Evolutionary conservation across 768 basidiomycete genomes (phyloP), one percentile per base, ranked within the genome.

Genomic region (Dacryopinax spathularia): DNA sequence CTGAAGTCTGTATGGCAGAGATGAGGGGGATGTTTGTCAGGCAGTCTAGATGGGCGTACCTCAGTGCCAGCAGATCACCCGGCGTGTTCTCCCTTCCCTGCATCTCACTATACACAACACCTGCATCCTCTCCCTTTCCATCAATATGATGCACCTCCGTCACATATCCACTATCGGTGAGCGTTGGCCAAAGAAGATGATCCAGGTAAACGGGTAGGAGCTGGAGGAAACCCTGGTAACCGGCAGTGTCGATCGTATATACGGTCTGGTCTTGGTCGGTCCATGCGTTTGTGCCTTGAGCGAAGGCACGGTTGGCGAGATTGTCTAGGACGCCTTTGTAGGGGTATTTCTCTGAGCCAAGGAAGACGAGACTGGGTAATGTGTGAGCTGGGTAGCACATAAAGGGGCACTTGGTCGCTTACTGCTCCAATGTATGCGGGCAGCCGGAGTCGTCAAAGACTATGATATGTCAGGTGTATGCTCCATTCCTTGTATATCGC

Each of bases 101-200:
- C 93, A 96, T 96, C 76, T 93, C 89, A 70, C 88, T 89, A 74
- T 96, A 97, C 10, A 98, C 95, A 1, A 99, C 96, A 35, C 96
- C 96, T 16, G 90, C 88, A 70, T 98, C 84, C 68, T 94, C 84
- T 7, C 92, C 95, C 70, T 89, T 84, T 1, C 82, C 82, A 73
- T 98, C 89, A 67, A 98, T 84, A 73, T 97, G 92, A 73, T 97
- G 91, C n/a, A 99, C 76, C 71, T 91, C 84, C 0, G 84, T 85
- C 16, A 84, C 82, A 65, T 78, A 92, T 72, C 91, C 89, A 63
- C 88, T 84, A 65, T 92, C 82, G 9, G 91, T 91, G 65, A 98
- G 83, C 0, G 93, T 97, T 7, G 96, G 96, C 73, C 96, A 95
- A 34, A 99, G 81, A 63, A 99, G 89, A 73, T 99, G 96, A 74